Evolutionary conservation across 2,329 filamentous ascomycete genomes (phyloP), one percentile per base, ranked within the genome.

Genomic region (Thermothelomyces thermophilus): DNA sequence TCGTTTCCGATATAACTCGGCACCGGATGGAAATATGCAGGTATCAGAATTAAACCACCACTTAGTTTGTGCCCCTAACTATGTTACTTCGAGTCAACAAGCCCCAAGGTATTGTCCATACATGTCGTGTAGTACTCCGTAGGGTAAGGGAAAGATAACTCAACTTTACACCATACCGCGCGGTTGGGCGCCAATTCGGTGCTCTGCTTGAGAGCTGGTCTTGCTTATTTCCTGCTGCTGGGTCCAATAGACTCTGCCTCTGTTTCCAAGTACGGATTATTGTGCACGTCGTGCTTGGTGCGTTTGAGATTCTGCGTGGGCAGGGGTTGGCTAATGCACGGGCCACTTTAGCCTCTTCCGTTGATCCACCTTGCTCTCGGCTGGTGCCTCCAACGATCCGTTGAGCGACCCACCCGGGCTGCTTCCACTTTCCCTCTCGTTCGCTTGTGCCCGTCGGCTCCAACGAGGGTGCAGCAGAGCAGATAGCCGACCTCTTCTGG

Each of bases 381-480:
- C 49, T 49, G 48, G 44, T 41, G 20, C 42, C 45, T 39, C 48
- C 52, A 54, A 46, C 16, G 52, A 54, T 54, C 48, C 52, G 48
- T 39, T 16, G 4, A n/a, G 22, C 10, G 52, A 43, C 48, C 52
- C 52, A 51, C 52, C 30, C 26, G 5, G 24, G 16, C 24, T 46
- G 36, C 37, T 44, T 31, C 42, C 40, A 31, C 24, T 51, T 19
- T 26, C 31, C 45, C 26, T 31, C 50, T 52, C 51, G 51, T 53
- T 57, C 55, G 55, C 55, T 57, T 57, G 49, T 54, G 53, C 55
- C 55, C 55, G 55, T 53, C 51, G 55, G 55, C 51, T 57, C 55
- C 53, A 57, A 43, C 24, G 46, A 53, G 34, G 19, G 44, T 22
- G 34, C 11, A 45, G 36, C 36, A 46, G 28, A 36, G 43, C 22